Evolutionary conservation across 2,329 filamentous ascomycete genomes (phyloP), one percentile per base, ranked within the genome.

Genomic region (Coniochaeta sp.): DNA sequence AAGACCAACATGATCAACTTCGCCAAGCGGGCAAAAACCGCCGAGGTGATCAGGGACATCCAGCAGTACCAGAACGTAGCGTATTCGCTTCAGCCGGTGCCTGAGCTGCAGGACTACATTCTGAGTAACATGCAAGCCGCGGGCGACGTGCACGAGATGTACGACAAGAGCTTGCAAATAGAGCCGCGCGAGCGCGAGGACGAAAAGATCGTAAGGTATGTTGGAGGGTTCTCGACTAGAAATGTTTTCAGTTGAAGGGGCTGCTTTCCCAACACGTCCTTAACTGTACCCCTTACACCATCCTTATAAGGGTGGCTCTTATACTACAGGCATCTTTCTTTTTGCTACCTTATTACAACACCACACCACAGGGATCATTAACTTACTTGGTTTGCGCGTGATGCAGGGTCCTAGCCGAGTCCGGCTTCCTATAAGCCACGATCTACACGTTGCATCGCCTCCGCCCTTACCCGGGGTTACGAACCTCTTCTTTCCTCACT

Each of bases 1-100:
- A 96, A 96, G 76, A 95, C 93, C 8, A 91, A 96, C 69, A 81
- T 97, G 67, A 97, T 99, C 80, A 99, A 99, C 77, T 99, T 99
- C 75, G 92, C 93, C 69, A 99, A 99, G 81, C 89, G 95, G 58
- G 90, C 92, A 60, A 99, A 98, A 82, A 98, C 95, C 16, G 95
- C 95, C 22, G 95, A 98, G 73, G 95, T 99, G 47, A 99, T 99
- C 68, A 90, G 93, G 64, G 93, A 98, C 73, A 98, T 99, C 65
- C 95, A 98, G 74, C 93, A 98, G 72, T 99, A 97, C 72, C 95
- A 99, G 74, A 97, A 96, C 69, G 91, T 96, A 63, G 92, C 92
- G n/a, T 99, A 98, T 72, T 88, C 90, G 8, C 79, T 99, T 58
- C 90, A 96, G 71, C 84, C 92, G 0, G 93, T 99, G 17, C 84